Base-by-base conservation (phyloP, 192 early-diverging fungal genomes). In the Coemansia sp. region DNA sequence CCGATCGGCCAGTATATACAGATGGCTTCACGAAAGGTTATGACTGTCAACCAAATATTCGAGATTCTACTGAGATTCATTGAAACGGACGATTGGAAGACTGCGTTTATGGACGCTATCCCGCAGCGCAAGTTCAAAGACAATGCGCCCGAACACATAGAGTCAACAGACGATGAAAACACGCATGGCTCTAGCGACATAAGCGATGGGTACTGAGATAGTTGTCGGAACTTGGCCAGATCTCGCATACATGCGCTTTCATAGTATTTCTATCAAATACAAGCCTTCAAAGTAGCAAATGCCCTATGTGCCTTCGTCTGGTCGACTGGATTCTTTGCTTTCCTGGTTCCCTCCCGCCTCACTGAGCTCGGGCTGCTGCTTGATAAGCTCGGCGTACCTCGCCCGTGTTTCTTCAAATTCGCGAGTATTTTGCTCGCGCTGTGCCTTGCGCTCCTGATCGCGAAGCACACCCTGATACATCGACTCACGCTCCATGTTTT, bases 31-130 rank as follows among this genome's bases (percentile, higher is more conserved):
- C 77, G 97, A 18, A 90, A 90, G 53, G 90, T 98, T 5, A 73
- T 98, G 48, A 94, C 97, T 7, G 90, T 96, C 24, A 98, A 98
- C 79, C 96, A 98, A 71, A 93, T 98, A 27, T 89, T 91, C 60
- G 94, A 96, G 65, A 97, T 96, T 68, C 85, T 98, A 63, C 24
- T 92, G 5, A 75, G 86, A 61, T 96, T 86, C 68, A 67, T 95
- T 5, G 92, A 93, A 24, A 67, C 68, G 8, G 68, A 76, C 7
- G 89, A 94, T 80, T 99, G 97, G 97, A 81, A 90, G 67, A 74
- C 83, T 14, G 90, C 94, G 10, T 93, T 99, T 68, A 21, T 91
- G 64, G 88, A 90, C n/a, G 88, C 91, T n/a, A 91, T 99, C 49
- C 97, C 97, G 34, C 82, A 86, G 54, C 88, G 96, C 30, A 98